A percentile compares a stretch with the other conserved stretches of the same genome.
phyloP scores from a whole-genome alignment of 2,329 filamentous ascomycete genomes.

The Fusarium sp. region DNA sequence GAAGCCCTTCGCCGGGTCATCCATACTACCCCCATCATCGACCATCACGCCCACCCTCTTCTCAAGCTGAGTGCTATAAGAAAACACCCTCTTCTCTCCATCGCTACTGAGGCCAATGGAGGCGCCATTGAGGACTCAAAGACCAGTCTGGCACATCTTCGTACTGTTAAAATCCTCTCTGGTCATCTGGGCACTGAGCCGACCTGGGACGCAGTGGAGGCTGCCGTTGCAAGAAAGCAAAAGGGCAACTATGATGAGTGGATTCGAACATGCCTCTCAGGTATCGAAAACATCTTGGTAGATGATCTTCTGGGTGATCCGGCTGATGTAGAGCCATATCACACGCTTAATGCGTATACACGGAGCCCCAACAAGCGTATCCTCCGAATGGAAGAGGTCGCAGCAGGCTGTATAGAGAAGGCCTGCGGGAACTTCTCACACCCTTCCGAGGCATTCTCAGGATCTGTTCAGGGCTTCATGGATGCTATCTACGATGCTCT shows the following conservation, averaged over 20 bases:
- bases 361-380: conserved; percentile 76
- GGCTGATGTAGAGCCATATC: conserved; percentile 68
- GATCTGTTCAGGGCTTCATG: conserved; percentile 55
- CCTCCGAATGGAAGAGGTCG: conserved; percentile 81
- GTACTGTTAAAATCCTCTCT: conserved; percentile 77
- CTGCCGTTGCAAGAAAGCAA: conserved; percentile 58
- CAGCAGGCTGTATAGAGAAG: conserved; percentile 70
- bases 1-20: conserved; percentile 57
- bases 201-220: conserved; percentile 70
- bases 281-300: conserved; percentile 80
- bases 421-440: conserved; percentile 53
- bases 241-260: conserved; percentile 66
- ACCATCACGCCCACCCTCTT: conserved; percentile 80
- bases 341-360: conserved; percentile 76
- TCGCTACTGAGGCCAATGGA: conserved; percentile 80
- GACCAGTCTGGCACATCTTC: conserved; percentile 75
- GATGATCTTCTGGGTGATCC: conserved; percentile 77
- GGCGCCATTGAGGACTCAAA: conserved; percentile 73
- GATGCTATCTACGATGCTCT: conserved; percentile 68
- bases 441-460: conserved; percentile 47
- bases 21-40: conserved; percentile 73
- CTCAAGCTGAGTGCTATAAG: conserved; percentile 64
- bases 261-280: conserved; percentile 74
- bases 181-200: conserved; percentile 72
- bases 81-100: conserved; percentile 66